Evolutionary conservation across 2,329 filamentous ascomycete genomes (phyloP).

Genomic region (Fusarium zealandicum): DNA sequence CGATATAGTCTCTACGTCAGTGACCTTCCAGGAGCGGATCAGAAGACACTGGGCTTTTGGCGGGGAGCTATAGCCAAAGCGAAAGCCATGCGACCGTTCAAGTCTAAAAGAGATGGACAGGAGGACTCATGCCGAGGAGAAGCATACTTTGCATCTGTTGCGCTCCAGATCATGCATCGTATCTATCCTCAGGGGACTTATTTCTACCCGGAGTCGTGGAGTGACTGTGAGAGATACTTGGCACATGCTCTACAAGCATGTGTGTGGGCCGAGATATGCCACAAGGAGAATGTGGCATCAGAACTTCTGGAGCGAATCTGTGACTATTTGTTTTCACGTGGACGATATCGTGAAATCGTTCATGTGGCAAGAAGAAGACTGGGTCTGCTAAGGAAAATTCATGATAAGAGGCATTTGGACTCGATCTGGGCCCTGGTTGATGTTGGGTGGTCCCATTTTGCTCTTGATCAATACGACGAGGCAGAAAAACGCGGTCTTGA

Average conservation of each 20-base stretch:
- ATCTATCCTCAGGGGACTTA: conserved; percentile 27
- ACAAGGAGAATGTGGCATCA: conserved; percentile 14
- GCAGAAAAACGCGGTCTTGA: not conserved
- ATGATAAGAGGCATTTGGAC: not conserved
- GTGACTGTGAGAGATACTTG: conserved; percentile 39
- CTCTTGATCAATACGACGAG: not conserved
- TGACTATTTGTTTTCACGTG: conserved; percentile 33
- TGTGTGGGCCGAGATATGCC: conserved; percentile 36
- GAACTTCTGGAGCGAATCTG: conserved; percentile 27
- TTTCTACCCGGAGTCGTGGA: conserved; percentile 23
- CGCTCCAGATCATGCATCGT: conserved; percentile 32
- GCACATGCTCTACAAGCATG: conserved; percentile 39
- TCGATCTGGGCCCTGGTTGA: not conserved
- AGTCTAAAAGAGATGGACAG: not conserved
- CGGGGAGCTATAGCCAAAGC: not conserved
- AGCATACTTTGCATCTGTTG: conserved; percentile 33
- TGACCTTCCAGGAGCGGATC: rapidly evolving
- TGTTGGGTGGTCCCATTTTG: not conserved
- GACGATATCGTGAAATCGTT: conserved; percentile 17
- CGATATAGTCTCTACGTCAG: conserved; percentile 24
- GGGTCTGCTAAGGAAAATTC: not conserved
- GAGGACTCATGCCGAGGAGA: not conserved
- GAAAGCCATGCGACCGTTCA: not conserved
- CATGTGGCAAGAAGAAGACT: rapidly evolving
- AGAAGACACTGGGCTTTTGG: not conserved